Base-by-base conservation (phyloP, 1,284 basidiomycete genomes). In the Ceratobasidium sp. region DNA sequence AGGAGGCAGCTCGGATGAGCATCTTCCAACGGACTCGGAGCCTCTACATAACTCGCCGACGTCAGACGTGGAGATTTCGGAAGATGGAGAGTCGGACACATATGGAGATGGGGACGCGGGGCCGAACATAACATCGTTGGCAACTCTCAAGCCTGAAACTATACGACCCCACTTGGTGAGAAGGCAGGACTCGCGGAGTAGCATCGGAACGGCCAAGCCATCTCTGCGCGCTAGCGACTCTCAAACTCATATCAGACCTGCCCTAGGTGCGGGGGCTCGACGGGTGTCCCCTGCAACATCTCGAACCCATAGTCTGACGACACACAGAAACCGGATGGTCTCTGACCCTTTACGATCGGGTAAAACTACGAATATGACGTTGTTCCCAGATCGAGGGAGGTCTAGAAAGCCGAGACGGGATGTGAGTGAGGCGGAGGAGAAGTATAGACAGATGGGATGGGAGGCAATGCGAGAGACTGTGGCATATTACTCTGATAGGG, bases 401-500 rank as follows among this genome's bases (percentile, higher is more conserved):
- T 59, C 67, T 13, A 70, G 67, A 32, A 70, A 35, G 44, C n/a
- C 67, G 13, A 50, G 46, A 11, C 55, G 55, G 7, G 67, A 70
- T 6, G 67, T 70, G 18, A 50, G 58, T 26, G 81, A 83, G 2
- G 86, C 88, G 23, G 90, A 93, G 77, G 79, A 79, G 44, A 81
- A 81, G 43, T 81, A 88, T 46, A 83, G 85, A 30, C 83, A 87
- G 41, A 80, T 86, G 8, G 87, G 85, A 1, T 90, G 90, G 87
- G 79, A 81, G 1, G 85, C 87, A 1, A 76, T 92, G 75, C 81
- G 84, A 38, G 85, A 87, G 59, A 83, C 85, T 0, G 75, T 93
- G 46, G 89, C 91, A 73, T 81, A 82, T n/a, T 87, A 88, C 76
- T 86, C 86, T 0, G 88, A 90, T 73, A 81, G 87, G 81, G 91